Conservation (phyloP, 805 yeast species). For the Teunomyces panamensis region DNA sequence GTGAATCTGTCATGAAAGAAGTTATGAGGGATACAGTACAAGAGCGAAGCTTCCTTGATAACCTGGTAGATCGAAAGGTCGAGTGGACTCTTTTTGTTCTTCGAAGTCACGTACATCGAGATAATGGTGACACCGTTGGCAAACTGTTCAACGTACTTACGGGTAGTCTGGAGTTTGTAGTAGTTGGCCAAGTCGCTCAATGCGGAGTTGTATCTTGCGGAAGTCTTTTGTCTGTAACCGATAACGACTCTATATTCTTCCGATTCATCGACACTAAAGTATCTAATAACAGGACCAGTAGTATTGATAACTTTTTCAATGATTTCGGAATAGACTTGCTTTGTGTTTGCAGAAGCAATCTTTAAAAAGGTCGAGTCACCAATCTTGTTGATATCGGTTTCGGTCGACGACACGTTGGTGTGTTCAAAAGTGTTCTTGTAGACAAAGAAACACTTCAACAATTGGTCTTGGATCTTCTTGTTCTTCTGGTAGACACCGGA, state of each 20-base stretch:
- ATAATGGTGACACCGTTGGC: slow-evolving; percentile 83
- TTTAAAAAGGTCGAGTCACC: slow-evolving; percentile 77
- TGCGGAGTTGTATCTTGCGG: slow-evolving; percentile 86
- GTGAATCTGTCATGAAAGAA: slow-evolving; percentile 73
- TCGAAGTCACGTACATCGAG: slow-evolving; percentile 77
- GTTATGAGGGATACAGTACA: slow-evolving; percentile 88
- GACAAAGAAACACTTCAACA: slow-evolving; percentile 74
- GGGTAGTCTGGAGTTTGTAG: slow-evolving; percentile 77
- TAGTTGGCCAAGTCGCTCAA: slow-evolving; percentile 82
- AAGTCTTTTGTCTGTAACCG: slow-evolving; percentile 80
- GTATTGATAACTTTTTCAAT: slow-evolving; percentile 65
- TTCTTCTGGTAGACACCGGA: slow-evolving; percentile 36
- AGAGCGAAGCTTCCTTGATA: slow-evolving; percentile 87
- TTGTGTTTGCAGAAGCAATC: slow-evolving; percentile 78
- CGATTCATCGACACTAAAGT: slow-evolving; percentile 72
- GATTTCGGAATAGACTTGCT: slow-evolving; percentile 68
- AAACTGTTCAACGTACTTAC: slow-evolving; percentile 94
- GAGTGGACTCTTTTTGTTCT: slow-evolving; percentile 49
- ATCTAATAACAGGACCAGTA: slow-evolving; percentile 91
- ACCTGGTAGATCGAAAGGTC: slow-evolving; percentile 85
- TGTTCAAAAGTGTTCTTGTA: slow-evolving; percentile 55
- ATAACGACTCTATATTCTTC: slow-evolving; percentile 86
- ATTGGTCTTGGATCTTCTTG: slow-evolving; percentile 40
- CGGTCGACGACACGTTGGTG: slow-evolving; percentile 23
- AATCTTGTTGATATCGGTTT: slow-evolving; percentile 58